Base-by-base conservation (phyloP, 2,329 filamentous ascomycete species). In the Pseudocercospora vitis region DNA sequence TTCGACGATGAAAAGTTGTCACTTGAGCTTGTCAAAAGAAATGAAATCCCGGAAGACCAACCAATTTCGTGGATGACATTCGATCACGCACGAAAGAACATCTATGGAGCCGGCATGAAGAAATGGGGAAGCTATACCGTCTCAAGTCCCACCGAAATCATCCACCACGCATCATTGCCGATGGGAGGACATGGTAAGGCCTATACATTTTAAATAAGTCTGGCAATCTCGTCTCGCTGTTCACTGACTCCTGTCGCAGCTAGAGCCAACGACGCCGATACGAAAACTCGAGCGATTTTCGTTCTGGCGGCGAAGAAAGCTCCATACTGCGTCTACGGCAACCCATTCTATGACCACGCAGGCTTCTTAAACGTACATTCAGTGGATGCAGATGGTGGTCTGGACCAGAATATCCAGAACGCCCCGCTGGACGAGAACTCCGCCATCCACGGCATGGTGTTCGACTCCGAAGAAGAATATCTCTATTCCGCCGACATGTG, bases 21-120 rank as follows among this genome's bases (percentile, higher is more conserved):
- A 5, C 74, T 95, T 56, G 81, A 86, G 62, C 73, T 94, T 66
- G 75, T 95, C 67, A 91, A 92, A 76, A 84, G 86, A 64, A 94
- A 89, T 1, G 83, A 85, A 54, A 94, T 95, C 52, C 86, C 89
- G 3, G 74, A 87, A 48, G 87, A 92, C 60, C 89, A 95, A 73
- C 88, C 90, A 6, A 94, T 95, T 62, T 95, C 89, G 55, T 95
- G 90, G 90, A 92, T 95, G 87, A 86, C 89, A 12, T 92, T 95
- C 67, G 87, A 89, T 70, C 89, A 95, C 73, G 76, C 81, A 57
- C 88, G 86, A 67, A 92, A 90, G 73, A 87, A 88, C 70, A 86
- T 95, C 56, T 95, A 95, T 71, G 90, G 90, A 65, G 86, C 90
- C 3, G 88, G 89, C 56, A 94, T 94, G 89, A 95, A 95, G 79